A percentile compares a stretch with the other conserved stretches of the same genome.
Evolutionary conservation across 176 grass and related monocot species (phyloP).

Genomic region (Elymus sibiricus): DNA sequence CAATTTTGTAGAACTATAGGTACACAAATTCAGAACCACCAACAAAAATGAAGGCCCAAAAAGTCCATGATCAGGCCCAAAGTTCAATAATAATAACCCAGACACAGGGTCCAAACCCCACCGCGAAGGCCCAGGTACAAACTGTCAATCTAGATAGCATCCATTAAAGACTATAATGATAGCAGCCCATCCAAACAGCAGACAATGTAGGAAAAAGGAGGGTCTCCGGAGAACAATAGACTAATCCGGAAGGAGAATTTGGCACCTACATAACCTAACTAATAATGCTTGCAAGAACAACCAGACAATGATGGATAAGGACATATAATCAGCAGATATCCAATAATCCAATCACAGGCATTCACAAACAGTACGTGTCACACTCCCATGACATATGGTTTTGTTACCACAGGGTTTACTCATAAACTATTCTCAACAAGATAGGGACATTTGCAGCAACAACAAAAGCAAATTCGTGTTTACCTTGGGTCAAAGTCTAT

Average conservation of each 20-base stretch:
- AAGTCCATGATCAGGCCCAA: background rate
- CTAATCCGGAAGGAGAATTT: no score
- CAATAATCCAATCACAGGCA: no score
- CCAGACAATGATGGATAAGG: background rate
- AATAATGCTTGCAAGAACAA: background rate
- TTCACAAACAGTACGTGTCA: no score
- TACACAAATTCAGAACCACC: background rate
- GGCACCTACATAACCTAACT: background rate
- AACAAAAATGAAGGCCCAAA: background rate
- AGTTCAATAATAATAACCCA: background rate
- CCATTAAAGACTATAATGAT: no score
- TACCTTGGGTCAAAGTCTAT: slow-evolving; percentile 90
- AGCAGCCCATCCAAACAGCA: no score
- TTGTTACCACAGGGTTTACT: no score
- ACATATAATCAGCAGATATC: no score
- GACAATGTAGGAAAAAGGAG: no score
- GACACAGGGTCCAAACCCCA: background rate
- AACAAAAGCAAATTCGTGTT: background rate
- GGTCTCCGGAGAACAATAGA: no score
- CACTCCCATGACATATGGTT: no score
- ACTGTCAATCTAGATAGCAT: background rate
- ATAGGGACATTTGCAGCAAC: background rate
- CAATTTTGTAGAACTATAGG: background rate
- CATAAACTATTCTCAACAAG: no score
- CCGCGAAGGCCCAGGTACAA: background rate